Percentiles rank a stretch among this genome's conserved stretches.
Evolutionary conservation across 441 rosid genomes (phyloP).

Genomic region (Pelargonium australe): DNA sequence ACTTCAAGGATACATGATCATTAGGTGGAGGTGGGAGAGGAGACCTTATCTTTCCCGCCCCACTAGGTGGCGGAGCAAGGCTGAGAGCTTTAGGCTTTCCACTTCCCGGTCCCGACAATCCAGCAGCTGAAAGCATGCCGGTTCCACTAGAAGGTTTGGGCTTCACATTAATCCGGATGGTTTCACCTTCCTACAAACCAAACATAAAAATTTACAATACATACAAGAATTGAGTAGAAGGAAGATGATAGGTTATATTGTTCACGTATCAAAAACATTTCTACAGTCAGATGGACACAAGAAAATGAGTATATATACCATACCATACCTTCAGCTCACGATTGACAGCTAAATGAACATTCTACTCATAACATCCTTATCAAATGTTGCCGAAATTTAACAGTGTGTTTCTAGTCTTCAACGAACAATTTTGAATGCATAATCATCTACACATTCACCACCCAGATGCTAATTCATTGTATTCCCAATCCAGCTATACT

Average conservation of each 20-base stretch:
- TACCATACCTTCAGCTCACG: too few relatives aligned
- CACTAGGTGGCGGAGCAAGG: slow-evolving; percentile 80
- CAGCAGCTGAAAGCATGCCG: slow-evolving; percentile 96
- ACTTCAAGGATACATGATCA: slow-evolving; percentile 63
- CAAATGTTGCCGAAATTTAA: neutral
- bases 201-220: slow-evolving; percentile 19
- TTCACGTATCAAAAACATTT: neutral
- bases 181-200: slow-evolving; percentile 82
- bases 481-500: too few relatives aligned
- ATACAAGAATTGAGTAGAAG: slow-evolving; percentile 6
- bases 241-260: neutral
- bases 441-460: too few relatives aligned
- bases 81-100: slow-evolving; percentile 54
- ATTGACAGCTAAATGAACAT: too few relatives aligned
- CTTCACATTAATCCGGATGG: slow-evolving; percentile 92
- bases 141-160: slow-evolving; percentile 73
- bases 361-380: neutral
- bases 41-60: slow-evolving; percentile 51
- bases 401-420: neutral
- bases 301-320: too few relatives aligned
- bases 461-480: too few relatives aligned
- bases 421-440: neutral
- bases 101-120: slow-evolving; percentile 49
- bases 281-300: too few relatives aligned
- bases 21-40: slow-evolving; percentile 94